phyloP scores from a whole-genome alignment of 1,284 basidiomycete genomes.

The Kalmanozyma brasiliensis region DNA sequence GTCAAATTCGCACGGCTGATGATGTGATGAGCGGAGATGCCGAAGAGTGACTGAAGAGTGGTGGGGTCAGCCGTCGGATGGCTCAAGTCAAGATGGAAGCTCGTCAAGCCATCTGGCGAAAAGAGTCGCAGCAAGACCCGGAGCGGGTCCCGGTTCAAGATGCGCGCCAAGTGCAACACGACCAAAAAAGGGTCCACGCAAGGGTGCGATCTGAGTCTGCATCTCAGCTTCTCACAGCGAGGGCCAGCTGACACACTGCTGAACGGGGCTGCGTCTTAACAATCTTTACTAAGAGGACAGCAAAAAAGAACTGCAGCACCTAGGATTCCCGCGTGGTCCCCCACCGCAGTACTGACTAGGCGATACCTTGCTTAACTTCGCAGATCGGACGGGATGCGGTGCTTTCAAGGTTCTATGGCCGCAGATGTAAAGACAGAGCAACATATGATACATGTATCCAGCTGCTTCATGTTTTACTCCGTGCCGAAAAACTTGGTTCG shows the following conservation, averaged over 20 bases:
- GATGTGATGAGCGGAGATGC: background rate
- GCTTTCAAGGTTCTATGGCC: constrained; percentile 82
- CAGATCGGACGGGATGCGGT: constrained; percentile 84
- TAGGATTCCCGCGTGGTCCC: constrained; percentile 84
- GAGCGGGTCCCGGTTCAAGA: no score
- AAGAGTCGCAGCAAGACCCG: no score
- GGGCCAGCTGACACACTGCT: no score
- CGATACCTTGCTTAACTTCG: constrained; percentile 74
- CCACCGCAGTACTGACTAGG: constrained; percentile 84
- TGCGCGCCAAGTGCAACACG: no score
- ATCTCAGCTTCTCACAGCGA: no score
- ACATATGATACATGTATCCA: no score
- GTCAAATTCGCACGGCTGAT: background rate
- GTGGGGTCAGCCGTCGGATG: background rate
- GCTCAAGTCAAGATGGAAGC: background rate
- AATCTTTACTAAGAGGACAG: no score
- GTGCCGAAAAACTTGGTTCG: no score
- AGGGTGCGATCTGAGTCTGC: no score
- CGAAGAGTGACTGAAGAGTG: background rate
- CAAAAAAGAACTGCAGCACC: constrained; percentile 75
- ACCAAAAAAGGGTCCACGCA: no score
- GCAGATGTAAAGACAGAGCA: constrained; percentile 72
- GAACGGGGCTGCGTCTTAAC: no score
- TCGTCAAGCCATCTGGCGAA: background rate
- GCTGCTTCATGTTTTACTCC: no score